phyloP scores from a whole-genome alignment of 148 eudicot species.

The Persicaria tinctoria region DNA sequence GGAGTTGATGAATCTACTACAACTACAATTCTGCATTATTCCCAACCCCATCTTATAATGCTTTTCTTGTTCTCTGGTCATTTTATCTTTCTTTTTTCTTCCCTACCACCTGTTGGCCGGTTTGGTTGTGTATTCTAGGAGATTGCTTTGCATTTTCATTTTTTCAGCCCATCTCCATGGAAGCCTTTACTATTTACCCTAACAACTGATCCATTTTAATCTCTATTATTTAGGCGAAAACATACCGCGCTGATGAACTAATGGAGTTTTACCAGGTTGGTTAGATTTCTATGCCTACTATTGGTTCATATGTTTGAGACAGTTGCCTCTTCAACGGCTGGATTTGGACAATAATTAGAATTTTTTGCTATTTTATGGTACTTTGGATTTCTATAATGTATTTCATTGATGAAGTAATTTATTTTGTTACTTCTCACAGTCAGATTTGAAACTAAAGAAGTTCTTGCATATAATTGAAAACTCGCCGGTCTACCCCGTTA shows the following conservation, averaged over 20 bases:
- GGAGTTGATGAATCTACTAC: no score
- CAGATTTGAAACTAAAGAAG: slow-evolving; percentile 92
- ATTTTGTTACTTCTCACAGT: slow-evolving; percentile 37
- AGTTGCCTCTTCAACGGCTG: background rate
- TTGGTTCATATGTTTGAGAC: background rate
- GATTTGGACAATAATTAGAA: background rate
- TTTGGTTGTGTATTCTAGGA: background rate
- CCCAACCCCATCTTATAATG: no score
- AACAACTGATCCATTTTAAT: slow-evolving; percentile 4
- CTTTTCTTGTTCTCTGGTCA: no score
- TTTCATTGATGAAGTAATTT: background rate
- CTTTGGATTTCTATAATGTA: background rate
- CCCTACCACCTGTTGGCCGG: background rate
- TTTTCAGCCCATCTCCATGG: background rate
- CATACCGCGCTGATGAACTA: slow-evolving; percentile 78
- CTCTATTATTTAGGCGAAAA: slow-evolving; percentile 41
- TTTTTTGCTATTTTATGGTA: background rate
- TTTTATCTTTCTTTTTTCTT: no score
- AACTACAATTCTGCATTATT: no score
- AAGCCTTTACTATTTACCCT: background rate
- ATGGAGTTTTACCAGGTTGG: slow-evolving; percentile 92
- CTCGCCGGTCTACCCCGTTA: slow-evolving; percentile 83
- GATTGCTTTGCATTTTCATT: background rate
- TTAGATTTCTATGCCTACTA: background rate
- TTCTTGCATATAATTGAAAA: slow-evolving; percentile 83